Evolutionary conservation across 257 asterid genomes (phyloP), one percentile per base, ranked within the genome.

Genomic region (Solanum clarkiae): DNA sequence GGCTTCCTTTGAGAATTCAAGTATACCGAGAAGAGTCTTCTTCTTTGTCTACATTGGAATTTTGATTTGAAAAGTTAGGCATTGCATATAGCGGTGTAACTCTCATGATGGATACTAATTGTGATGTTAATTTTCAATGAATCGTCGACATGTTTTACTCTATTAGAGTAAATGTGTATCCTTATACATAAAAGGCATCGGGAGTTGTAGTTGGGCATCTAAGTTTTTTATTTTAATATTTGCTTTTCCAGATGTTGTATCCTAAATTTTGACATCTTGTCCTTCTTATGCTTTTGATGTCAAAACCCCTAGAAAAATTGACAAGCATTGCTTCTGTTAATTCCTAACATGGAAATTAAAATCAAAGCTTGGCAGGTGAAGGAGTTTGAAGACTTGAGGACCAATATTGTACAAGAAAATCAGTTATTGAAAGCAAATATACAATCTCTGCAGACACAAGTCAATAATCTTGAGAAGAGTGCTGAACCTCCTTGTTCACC

Each of bases 351-450:
- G 84, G 89, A 88, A 84, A 90, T 90, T 89, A 92, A 90, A 89
- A 87, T 86, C 88, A 83, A 88, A 90, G 91, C 87, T 84, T 93
- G 88, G 83, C 98, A 95, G 98, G 97, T 94, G 91, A 81, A 83
- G 85, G 94, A 90, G 88, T 87, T 93, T 90, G 97, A 93, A 90
- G 92, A 89, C 77, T 89, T 91, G 49, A 89, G 89, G 92, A 87
- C 89, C 86, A 89, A 79, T 82, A 89, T 92, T 85, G 84, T 88
- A 84, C 88, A 87, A 80, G 97, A 94, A 88, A 93, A 87, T 45
- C 92, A 86, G 62, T 89, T 89, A 57, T 65, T 93, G 89, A 86
- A 84, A 79, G 90, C 86, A 88, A 87, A 82, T 40, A 57, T 93
- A 84, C 91, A 93, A 75, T 84, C 57, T 87, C 91, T 91, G 81